Conservation (phyloP, 2,329 filamentous ascomycete genomes). For the Amphichorda felina region DNA sequence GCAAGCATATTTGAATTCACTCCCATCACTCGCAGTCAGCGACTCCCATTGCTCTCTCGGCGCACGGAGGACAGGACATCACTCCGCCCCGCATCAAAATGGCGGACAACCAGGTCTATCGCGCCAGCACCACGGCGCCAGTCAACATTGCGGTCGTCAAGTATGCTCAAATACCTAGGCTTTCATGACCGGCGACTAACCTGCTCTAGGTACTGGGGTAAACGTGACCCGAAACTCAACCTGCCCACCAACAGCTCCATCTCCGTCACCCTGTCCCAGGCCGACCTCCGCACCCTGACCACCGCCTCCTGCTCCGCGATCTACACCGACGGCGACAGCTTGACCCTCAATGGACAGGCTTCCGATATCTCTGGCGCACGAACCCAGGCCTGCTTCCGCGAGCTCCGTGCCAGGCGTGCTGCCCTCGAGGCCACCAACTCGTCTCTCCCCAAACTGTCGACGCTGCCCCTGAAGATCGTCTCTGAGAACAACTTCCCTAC, state of each 20-base stretch:
- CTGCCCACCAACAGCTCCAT: constrained; percentile 96
- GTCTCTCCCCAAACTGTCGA: constrained; percentile 70
- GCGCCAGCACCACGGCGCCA: constrained; percentile 89
- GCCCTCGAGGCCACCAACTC: constrained; percentile 61
- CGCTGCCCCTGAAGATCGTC: constrained; percentile 70
- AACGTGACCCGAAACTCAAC: constrained; percentile 87
- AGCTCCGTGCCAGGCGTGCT: constrained; percentile 66
- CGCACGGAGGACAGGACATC: no score
- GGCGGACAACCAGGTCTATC: constrained; percentile 55
- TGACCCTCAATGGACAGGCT: constrained; percentile 71
- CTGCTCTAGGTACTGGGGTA: constrained; percentile 68
- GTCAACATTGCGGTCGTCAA: constrained; percentile 99
- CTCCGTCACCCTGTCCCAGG: constrained; percentile 89
- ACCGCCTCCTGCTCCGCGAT: constrained; percentile 78
- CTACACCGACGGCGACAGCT: constrained; percentile 56
- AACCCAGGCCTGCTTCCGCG: constrained; percentile 88
- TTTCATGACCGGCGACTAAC: neutral
- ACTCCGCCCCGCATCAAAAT: constrained; percentile 17
- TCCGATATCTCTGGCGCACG: constrained; percentile 82
- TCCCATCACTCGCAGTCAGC: no score
- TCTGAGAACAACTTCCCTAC: constrained; percentile 99
- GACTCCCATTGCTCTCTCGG: no score
- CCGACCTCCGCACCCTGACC: constrained; percentile 87
- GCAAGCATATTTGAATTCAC: no score
- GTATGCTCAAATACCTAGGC: constrained; percentile 30